These are phyloP conservation scores for Streptanthus diversifolius DNA, from an alignment of 345 rosid species.

Conservation along the genomic window DNA sequence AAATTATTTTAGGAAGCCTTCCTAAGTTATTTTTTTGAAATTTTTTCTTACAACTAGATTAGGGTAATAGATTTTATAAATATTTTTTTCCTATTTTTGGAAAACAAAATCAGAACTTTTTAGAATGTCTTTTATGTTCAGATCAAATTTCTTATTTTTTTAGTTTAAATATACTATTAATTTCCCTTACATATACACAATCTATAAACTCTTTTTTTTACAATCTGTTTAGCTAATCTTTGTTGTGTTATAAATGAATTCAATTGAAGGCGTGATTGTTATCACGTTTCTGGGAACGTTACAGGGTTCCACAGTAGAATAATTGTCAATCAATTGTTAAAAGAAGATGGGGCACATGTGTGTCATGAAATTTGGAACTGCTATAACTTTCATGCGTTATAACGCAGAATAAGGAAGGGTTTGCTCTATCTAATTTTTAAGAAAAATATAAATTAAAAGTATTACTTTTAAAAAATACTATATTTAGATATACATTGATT, in stretches of 20 bases:
- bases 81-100: not conserved
- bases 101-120: not conserved
- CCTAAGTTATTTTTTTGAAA: not conserved
- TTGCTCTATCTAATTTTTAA: no score
- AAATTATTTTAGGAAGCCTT: not conserved
- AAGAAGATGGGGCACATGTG: no score
- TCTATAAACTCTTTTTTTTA: not conserved
- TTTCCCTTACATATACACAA: not conserved
- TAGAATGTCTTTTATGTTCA: not conserved
- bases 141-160: not conserved
- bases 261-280: no score
- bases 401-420: no score
- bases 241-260: not conserved
- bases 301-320: no score
- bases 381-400: no score
- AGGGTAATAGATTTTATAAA: not conserved
- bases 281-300: no score
- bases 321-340: no score
- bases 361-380: no score
- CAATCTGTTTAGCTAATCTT: not conserved
- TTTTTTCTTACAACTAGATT: not conserved
- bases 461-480: no score
- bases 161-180: not conserved
- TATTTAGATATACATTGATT: no score
- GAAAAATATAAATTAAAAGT: no score